Evolutionary conservation across 2,329 filamentous ascomycete species (phyloP), one percentile per base, ranked within the genome.

Genomic region (Metarhizium sp.): DNA sequence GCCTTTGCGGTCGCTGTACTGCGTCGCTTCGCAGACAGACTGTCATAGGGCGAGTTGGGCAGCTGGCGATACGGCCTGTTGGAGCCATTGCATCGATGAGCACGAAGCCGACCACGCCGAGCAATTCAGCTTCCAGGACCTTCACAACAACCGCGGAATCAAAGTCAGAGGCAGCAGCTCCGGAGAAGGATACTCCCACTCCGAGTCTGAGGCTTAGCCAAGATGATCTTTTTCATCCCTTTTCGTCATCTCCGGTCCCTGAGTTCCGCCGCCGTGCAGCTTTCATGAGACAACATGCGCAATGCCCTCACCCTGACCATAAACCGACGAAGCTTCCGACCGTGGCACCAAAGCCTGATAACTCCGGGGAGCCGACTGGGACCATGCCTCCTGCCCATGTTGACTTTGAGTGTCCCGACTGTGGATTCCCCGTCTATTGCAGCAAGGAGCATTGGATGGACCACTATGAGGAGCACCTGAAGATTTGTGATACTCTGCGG

Each of bases 401-500:
- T 53, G 79, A 88, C 62, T 96, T 95, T 66, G 94, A 97, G 71
- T 99, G 94, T 65, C 92, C 94, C 0, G 92, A 99, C 70, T 99
- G 94, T 64, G 94, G 94, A 14, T 82, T 97, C 46, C 92, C 95
- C 0, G 85, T 96, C 6, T 95, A 94, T 68, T 99, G 94, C 75
- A 92, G 85, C 63, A 88, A 96, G 71, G 87, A 90, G 62, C 94
- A 99, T 69, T 97, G 92, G 88, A 90, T 88, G 68, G 90, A 95
- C 63, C 90, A 97, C 70, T 99, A 96, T 66, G 92, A 97, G 71
- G 81, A 85, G 18, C 94, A 99, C 71, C 71, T 99, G 58, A 83
- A 96, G 67, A 86, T 99, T 40, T 99, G 94, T 70, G 92, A 99
- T 65, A 88, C 88, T 0, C 75, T 99, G 55, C 80, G 87, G 61